Evolutionary conservation across 192 early-diverging fungal genomes (phyloP).

Genomic region (Fimicolochytrium jonesii): DNA sequence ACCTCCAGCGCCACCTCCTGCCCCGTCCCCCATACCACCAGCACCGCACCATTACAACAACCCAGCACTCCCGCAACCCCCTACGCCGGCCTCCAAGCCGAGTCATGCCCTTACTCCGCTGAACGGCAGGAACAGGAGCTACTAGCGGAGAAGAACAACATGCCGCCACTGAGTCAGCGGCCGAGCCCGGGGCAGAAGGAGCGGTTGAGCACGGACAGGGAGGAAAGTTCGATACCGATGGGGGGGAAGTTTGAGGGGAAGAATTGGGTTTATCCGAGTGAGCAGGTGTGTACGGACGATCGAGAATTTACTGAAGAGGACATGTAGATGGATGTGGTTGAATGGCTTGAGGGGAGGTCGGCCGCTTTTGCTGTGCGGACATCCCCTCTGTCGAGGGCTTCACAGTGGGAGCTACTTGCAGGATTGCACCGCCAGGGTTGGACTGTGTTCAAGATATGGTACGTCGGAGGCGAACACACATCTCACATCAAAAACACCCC

Average conservation of each 20-base stretch:
- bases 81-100: not conserved
- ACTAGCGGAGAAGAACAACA: conserved; percentile 30
- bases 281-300: conserved; percentile 54
- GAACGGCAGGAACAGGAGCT: conserved; percentile 24
- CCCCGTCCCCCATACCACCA: conserved; percentile 8
- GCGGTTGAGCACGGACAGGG: conserved; percentile 59
- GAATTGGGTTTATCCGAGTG: conserved; percentile 85
- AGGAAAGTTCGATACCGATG: conserved; percentile 73
- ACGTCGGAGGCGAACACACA: no score
- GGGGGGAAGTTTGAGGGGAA: conserved; percentile 51
- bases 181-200: conserved; percentile 23
- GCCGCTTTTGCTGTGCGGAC: no score
- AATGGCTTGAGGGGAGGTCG: no score
- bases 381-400: no score
- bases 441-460: no score
- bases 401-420: no score
- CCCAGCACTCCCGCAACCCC: conserved; percentile 8
- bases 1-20: no score
- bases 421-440: no score
- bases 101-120: conserved; percentile 23
- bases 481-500: no score
- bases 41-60: not conserved
- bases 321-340: no score
- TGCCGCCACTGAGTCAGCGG: conserved; percentile 31
- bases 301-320: no score